A percentile compares a stretch with the other conserved stretches of the same genome.
phyloP scores from a whole-genome alignment of 768 basidiomycete genomes.

The Suillus plorans region DNA sequence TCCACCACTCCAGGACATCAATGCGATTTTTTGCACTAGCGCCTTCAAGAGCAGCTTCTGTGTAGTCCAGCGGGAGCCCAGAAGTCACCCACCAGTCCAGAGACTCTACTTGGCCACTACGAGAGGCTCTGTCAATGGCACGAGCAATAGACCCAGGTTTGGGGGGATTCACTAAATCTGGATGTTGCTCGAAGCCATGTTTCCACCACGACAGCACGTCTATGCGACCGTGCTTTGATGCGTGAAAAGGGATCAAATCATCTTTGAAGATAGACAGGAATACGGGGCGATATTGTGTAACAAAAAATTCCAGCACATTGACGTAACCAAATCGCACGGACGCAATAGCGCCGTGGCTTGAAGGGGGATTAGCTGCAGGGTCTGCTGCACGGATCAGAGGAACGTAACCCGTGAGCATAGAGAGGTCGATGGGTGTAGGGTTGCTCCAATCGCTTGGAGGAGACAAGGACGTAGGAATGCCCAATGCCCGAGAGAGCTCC shows the following conservation, averaged over 20 bases:
- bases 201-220: constrained; percentile 84
- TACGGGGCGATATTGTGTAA: constrained; percentile 60
- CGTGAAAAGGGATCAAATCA: constrained; percentile 74
- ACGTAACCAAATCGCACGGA: constrained; percentile 76
- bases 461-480: constrained; percentile 66
- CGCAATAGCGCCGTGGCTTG: constrained; percentile 64
- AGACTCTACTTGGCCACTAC: constrained; percentile 70
- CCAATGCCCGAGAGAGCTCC: constrained; percentile 79
- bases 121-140: constrained; percentile 77
- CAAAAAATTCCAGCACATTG: constrained; percentile 71
- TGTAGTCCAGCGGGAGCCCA: constrained; percentile 68
- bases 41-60: constrained; percentile 75
- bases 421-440: constrained; percentile 67
- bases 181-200: constrained; percentile 57
- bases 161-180: constrained; percentile 58
- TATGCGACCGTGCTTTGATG: constrained; percentile 72
- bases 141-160: constrained; percentile 56
- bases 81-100: constrained; percentile 81
- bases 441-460: constrained; percentile 70
- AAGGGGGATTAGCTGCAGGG: constrained; percentile 57
- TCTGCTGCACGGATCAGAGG: constrained; percentile 60
- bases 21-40: constrained; percentile 79
- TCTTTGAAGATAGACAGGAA: constrained; percentile 66
- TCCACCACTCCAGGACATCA: constrained; percentile 85
- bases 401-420: constrained; percentile 66